Evolutionary conservation across 805 yeast genomes (phyloP).

Genomic region (Clavispora vitiphila): DNA sequence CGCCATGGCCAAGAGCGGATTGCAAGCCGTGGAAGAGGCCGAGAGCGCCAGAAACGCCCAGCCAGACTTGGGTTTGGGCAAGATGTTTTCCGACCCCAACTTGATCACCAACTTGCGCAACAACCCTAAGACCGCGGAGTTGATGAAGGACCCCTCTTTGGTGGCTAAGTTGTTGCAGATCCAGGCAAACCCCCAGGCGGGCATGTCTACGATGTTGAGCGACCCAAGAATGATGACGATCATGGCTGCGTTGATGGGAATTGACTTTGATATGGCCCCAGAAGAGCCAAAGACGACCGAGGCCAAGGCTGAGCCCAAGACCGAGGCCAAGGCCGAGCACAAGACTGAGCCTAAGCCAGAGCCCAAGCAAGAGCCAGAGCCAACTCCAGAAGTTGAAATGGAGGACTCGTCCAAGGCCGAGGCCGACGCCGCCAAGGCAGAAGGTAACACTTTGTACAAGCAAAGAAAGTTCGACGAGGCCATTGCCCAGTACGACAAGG

Average conservation of each 20-base stretch:
- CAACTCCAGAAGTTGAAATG: constrained; percentile 28
- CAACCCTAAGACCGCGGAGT: constrained; percentile 83
- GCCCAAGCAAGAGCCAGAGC: constrained; percentile 13
- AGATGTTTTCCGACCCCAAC: constrained; percentile 76
- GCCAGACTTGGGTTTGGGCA: constrained; percentile 73
- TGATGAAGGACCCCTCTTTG: constrained; percentile 82
- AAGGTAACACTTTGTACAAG: constrained; percentile 86
- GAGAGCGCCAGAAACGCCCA: constrained; percentile 45
- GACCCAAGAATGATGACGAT: constrained; percentile 89
- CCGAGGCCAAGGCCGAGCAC: constrained; percentile 19
- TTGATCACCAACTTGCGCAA: constrained; percentile 66
- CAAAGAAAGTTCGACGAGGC: constrained; percentile 89
- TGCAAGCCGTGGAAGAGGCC: constrained; percentile 63
- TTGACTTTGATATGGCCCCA: constrained; percentile 54
- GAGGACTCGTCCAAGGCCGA: constrained; percentile 33
- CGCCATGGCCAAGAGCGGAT: constrained; percentile 82
- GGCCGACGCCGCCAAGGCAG: constrained; percentile 71
- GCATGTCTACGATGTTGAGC: constrained; percentile 61
- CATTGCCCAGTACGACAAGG: constrained; percentile 76
- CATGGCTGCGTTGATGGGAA: constrained; percentile 80
- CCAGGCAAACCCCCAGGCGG: constrained; percentile 69
- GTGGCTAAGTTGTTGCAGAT: constrained; percentile 61
- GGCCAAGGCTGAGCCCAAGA: not conserved
- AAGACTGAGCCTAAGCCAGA: constrained; percentile 1
- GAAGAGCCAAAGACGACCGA: constrained; percentile 15